Evolutionary conservation across 768 basidiomycete species (phyloP), one percentile per base, ranked within the genome.

Genomic region (Lentinula raphanica): DNA sequence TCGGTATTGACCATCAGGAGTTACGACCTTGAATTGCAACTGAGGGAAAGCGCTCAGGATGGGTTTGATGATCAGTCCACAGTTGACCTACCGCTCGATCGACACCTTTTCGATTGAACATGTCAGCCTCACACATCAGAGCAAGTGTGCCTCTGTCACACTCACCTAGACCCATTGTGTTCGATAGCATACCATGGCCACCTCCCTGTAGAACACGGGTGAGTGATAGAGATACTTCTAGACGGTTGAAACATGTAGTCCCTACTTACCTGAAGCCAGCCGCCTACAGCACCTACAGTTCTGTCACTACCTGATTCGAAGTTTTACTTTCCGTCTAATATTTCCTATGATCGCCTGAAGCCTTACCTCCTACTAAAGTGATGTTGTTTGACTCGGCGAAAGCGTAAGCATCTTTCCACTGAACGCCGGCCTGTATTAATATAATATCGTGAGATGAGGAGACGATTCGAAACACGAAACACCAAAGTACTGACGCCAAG

Each of bases 21-120:
- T 82, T 5, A 84, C 81, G 3, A 84, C 67, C 59, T 78, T 79
- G 66, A 74, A 77, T 65, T 85, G 70, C 2, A 82, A 71, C 76
- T 78, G 55, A 3, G 25, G 15, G 13, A 45, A 27, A 32, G 29
- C 28, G 17, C 11, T 59, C 11, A 50, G 25, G 9, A 13, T 35
- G 13, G 38, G 38, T 44, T n/a, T 35, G 1, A 12, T 15, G n/a
- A 58, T 28, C 21, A 57, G 27, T 51, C n/a, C 5, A 5, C 5
- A 39, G 3, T 19, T 12, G 12, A 59, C 75, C 60, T 60, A 79
- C 79, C 23, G 74, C 77, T 29, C 78, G 68, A 64, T 79, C 79
- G 4, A 73, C 78, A 0, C 76, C 51, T 53, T 40, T 36, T 28
- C 36, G 27, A 19, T 23, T 17, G 3, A 2, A 21, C 27, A 35